Base-by-base conservation (phyloP, 129 eudicot genomes). In the Chrysanthemum seticuspe region DNA sequence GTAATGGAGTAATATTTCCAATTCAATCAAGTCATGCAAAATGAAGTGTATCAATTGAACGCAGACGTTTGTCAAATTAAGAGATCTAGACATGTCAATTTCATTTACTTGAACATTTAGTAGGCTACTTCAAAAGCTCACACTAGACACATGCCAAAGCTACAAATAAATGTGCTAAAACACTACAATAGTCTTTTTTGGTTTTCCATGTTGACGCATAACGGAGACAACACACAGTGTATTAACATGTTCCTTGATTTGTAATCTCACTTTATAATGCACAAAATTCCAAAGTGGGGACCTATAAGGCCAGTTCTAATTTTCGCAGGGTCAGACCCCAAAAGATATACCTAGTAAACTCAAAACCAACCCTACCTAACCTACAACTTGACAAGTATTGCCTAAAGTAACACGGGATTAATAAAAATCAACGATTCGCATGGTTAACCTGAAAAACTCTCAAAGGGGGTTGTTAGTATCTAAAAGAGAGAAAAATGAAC, bases 21-120 rank as follows among this genome's bases (percentile, higher is more conserved):
- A 47, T 56, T 45, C 65, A 47, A 54, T 29, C 51, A 62, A 13
- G 67, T 60, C 31, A 29, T 23, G 73, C 50, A 70, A 10, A 70
- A 70, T 31, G 67, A 62, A 36, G 19, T 53, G 61, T 70, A 16
- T 55, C 53, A 60, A 70, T 45, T 4, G 0, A 21, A 16, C 5
- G 67, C n/a, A 13, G 10, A 63, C 2, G 16, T 61, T 61, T 27
- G 15, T 27, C 10, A 23, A 36, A 10, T 36, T 23, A 61, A 36
- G 21, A 11, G 16, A 34, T 19, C 48, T 62, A 27, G 10, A 3
- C 18, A 62, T 62, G 47, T 23, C 29, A 4, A 10, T 10, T 19
- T 2, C 4, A 60, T 25, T 23, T 59, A 11, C 27, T 10, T 25
- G 34, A 60, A 4, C 13, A 60, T 25, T 10, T 3, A 61, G 47